Conservation (phyloP, 805 yeast genomes). For the Kuraishia cidri region DNA sequence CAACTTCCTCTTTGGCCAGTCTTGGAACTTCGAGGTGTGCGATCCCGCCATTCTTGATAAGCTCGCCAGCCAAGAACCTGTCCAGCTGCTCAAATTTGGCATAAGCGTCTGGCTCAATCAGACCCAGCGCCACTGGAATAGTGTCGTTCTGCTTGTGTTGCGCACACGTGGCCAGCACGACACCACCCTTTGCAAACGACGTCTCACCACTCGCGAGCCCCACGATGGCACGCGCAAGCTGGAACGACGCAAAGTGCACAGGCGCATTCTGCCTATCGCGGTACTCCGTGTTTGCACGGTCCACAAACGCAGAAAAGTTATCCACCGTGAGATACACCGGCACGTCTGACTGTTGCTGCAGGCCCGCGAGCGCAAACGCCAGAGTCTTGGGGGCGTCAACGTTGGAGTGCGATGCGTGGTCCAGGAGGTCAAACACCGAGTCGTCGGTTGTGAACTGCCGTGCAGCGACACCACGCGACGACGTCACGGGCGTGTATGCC, state of each 20-base stretch:
- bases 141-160: slow-evolving; percentile 44
- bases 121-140: slow-evolving; percentile 49
- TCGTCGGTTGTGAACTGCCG: slow-evolving; percentile 12
- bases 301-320: slow-evolving; percentile 56
- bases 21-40: slow-evolving; percentile 27
- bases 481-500: slow-evolving; percentile 18
- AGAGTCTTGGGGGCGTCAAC: slow-evolving; percentile 12
- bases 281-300: slow-evolving; percentile 49
- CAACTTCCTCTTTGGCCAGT: slow-evolving; percentile 34
- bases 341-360: slow-evolving; percentile 34
- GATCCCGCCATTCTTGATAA: slow-evolving; percentile 22
- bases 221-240: slow-evolving; percentile 50
- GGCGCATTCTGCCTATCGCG: slow-evolving; percentile 43
- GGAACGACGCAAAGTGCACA: slow-evolving; percentile 54
- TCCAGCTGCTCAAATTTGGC: slow-evolving; percentile 41
- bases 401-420: slow-evolving; percentile 9
- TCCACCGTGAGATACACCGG: slow-evolving; percentile 71
- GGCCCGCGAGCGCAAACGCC: slow-evolving; percentile 41
- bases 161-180: slow-evolving; percentile 56
- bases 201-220: slow-evolving; percentile 43
- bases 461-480: slow-evolving; percentile 12
- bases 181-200: slow-evolving; percentile 51
- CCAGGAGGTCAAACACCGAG: slow-evolving; percentile 35
- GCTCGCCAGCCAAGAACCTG: slow-evolving; percentile 36
- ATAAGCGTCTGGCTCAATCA: slow-evolving; percentile 47